A percentile compares a stretch with the other conserved stretches of the same genome.
Conservation (phyloP, 1,284 basidiomycete species). For the Apiotrichum domesticum region DNA sequence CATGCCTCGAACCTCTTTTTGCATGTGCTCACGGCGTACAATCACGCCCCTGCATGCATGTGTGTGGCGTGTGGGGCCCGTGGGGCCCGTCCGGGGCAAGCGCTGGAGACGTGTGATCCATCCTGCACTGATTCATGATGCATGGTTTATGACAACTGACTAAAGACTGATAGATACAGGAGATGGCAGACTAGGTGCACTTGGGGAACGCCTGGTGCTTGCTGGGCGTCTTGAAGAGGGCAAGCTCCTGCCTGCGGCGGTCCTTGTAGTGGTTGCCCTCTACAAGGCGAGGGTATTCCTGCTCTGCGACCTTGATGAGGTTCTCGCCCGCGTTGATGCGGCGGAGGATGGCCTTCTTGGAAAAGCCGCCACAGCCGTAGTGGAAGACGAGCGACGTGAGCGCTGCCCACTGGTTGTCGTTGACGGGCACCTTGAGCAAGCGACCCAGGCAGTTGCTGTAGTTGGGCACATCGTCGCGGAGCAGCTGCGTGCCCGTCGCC, state of each 20-base stretch:
- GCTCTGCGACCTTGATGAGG: constrained; percentile 2
- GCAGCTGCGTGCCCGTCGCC: constrained; percentile 1
- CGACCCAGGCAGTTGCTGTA: constrained; percentile 8
- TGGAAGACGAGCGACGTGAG: constrained; percentile 8
- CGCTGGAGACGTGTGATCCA: no score
- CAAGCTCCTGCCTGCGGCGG: constrained; percentile 8
- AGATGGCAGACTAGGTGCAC: background rate
- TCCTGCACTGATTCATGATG: no score
- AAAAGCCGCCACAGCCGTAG: constrained; percentile 5
- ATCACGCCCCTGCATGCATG: no score
- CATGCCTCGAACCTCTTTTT: no score
- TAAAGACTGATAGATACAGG: no score
- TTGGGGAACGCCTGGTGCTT: background rate
- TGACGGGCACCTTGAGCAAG: constrained; percentile 4
- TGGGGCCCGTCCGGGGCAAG: no score
- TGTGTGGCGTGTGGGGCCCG: no score
- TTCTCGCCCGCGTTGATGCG: constrained; percentile 11
- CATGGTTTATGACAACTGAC: no score
- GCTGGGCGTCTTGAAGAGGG: background rate
- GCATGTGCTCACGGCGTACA: no score
- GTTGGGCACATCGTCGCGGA: constrained; percentile 6
- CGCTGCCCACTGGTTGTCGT: constrained; percentile 14
- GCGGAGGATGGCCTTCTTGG: background rate
- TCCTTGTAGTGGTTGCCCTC: background rate
- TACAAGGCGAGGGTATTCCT: background rate